These are phyloP conservation scores for Russula brevipes DNA, from an alignment of 768 basidiomycete species.

Conservation along the genomic window DNA sequence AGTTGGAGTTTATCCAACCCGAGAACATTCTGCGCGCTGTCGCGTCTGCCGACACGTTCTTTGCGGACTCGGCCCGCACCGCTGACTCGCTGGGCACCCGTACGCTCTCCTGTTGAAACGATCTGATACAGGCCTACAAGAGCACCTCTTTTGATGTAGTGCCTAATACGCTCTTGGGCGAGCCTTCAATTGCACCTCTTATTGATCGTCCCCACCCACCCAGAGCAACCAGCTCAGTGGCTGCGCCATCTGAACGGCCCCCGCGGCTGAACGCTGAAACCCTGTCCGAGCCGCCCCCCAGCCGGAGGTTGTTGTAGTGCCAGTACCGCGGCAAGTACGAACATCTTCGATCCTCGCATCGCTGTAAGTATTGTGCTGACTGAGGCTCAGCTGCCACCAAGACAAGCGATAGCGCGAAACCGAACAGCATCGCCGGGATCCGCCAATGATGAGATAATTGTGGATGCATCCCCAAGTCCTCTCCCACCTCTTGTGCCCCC, in stretches of 20 bases:
- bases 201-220: constrained; percentile 38
- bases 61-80: constrained; percentile 37
- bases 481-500: background rate
- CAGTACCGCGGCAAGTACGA: constrained; percentile 4
- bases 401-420: constrained; percentile 1
- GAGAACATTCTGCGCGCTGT: constrained; percentile 50
- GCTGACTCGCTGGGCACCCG: constrained; percentile 14
- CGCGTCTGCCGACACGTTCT: constrained; percentile 34
- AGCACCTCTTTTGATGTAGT: constrained; percentile 44
- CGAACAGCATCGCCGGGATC: background rate
- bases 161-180: constrained; percentile 45
- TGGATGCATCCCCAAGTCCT: background rate
- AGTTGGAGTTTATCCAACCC: constrained; percentile 46
- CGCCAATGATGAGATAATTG: constrained; percentile 32
- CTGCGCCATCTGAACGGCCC: background rate
- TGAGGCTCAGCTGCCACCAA: constrained; percentile 14
- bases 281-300: constrained; percentile 26
- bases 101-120: background rate
- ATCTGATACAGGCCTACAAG: constrained; percentile 20
- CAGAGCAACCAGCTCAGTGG: background rate
- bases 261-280: constrained; percentile 40
- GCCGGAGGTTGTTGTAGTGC: background rate
- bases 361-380: background rate
- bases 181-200: constrained; percentile 42
- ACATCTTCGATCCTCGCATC: background rate